Evolutionary conservation across 352 stramenopile species (phyloP), one percentile per base, ranked within the genome.

Genomic region (Thraustochytrium striatum): DNA sequence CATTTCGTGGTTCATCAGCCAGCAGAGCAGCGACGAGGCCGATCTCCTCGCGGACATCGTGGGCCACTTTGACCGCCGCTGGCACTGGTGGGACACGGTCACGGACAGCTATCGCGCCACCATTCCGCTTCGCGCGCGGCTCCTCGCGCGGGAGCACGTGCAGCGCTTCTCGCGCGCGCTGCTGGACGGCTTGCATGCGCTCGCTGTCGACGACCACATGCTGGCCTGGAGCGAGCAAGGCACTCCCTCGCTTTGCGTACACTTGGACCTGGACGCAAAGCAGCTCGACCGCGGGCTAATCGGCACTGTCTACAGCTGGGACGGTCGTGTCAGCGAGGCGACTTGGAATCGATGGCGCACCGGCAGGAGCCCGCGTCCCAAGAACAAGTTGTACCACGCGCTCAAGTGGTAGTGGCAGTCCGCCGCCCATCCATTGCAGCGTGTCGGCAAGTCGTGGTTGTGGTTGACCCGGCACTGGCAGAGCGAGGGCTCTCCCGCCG

Each of bases 321-420:
- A 75, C 36, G 36, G 11, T 28, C 65, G 65, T 5, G 11, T 75
- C 39, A 3, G 39, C 7, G 39, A 72, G 9, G 11, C 13, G 9
- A 21, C 25, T 3, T 75, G 65, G 65, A 44, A n/a, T 3, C 19
- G 13, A 7, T 41, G 43, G n/a, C 2, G 25, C 41, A 36, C 16
- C 25, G 25, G 30, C 28, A 21, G 50, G 3, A 21, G 30, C 21
- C 39, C 65, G 35, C 43, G 50, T 3, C 52, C 36, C 52, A 30
- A 38, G 30, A 72, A 72, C 52, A 75, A 61, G 50, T 32, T 75
- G 21, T 75, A 75, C 52, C 65, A 75, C 3, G 65, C 65, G 32
- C 52, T 75, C 35, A 75, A 75, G 47, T 75, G 43, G 28, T 75
- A 25, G 19, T 36, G n/a, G n/a, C n/a, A n/a, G n/a, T n/a, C n/a